phyloP scores from a whole-genome alignment of 1,139 yeast genomes.

The Wickerhamiella pararugosa region DNA sequence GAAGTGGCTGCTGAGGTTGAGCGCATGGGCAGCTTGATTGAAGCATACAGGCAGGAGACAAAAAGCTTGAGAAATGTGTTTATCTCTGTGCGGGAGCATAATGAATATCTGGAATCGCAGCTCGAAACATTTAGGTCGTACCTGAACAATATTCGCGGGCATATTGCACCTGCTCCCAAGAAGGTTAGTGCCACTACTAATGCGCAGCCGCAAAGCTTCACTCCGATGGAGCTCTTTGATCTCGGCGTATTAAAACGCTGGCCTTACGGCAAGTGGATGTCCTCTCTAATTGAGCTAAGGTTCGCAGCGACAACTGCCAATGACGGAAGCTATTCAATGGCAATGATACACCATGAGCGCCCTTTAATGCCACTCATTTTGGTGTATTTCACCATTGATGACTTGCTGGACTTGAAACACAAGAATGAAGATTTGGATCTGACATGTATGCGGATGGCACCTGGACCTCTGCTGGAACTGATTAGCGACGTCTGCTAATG shows the following conservation, averaged over 20 bases:
- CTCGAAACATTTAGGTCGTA: conserved; percentile 27
- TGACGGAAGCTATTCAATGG: conserved; percentile 5
- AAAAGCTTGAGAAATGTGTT: conserved; percentile 24
- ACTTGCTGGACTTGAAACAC: conserved; percentile 6
- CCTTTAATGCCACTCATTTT: conserved; percentile 5
- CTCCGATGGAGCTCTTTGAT: conserved; percentile 5
- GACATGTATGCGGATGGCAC: conserved; percentile 7
- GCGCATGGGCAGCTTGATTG: conserved; percentile 26
- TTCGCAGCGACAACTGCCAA: conserved; percentile 2
- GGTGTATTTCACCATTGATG: conserved; percentile 7
- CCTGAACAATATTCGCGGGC: conserved; percentile 24
- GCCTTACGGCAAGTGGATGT: conserved; percentile 7
- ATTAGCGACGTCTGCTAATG: conserved; percentile 1
- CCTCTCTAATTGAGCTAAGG: conserved; percentile 5
- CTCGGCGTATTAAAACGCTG: conserved; percentile 8
- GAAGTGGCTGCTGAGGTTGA: conserved; percentile 27
- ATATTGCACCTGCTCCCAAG: conserved; percentile 2
- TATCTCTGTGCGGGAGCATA: conserved; percentile 25
- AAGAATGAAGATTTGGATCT: conserved; percentile 6
- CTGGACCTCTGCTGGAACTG: conserved; percentile 7
- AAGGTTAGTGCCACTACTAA: not conserved
- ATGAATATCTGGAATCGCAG: conserved; percentile 25
- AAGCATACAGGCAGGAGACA: conserved; percentile 24
- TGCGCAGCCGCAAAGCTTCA: conserved; percentile 2
- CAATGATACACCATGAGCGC: conserved; percentile 8